These are phyloP conservation scores for Austroboletus niveus DNA, from an alignment of 1,284 basidiomycete genomes.

Conservation along the genomic window DNA sequence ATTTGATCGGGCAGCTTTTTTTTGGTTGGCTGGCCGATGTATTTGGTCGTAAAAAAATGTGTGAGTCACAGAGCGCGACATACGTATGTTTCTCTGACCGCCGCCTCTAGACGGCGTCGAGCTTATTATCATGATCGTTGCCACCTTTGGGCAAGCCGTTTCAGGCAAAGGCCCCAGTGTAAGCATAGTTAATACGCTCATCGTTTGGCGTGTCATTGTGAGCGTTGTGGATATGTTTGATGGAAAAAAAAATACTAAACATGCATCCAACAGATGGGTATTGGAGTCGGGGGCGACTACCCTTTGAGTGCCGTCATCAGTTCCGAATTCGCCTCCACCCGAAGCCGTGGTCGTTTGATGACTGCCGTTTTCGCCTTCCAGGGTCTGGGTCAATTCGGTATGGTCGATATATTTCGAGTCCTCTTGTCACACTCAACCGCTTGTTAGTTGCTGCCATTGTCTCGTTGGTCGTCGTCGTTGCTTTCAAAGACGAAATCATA, in stretches of 20 bases:
- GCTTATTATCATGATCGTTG: constrained; percentile 50
- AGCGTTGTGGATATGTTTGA: constrained; percentile 14
- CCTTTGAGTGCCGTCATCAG: constrained; percentile 46
- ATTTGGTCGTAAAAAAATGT: constrained; percentile 46
- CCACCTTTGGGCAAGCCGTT: constrained; percentile 45
- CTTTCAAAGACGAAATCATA: constrained; percentile 49
- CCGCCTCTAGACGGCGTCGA: constrained; percentile 49
- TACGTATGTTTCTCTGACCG: background rate
- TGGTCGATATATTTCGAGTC: constrained; percentile 24
- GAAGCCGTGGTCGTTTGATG: constrained; percentile 53
- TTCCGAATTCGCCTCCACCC: constrained; percentile 59
- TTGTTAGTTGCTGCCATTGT: constrained; percentile 48
- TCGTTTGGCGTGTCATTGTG: constrained; percentile 50
- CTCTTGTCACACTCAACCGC: constrained; percentile 5
- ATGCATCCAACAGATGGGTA: constrained; percentile 37
- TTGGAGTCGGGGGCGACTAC: constrained; percentile 57
- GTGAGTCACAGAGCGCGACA: background rate
- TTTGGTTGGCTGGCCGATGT: constrained; percentile 55
- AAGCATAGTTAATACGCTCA: constrained; percentile 53
- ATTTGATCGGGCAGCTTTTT: constrained; percentile 54
- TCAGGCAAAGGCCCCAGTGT: constrained; percentile 49
- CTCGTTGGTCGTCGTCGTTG: constrained; percentile 49
- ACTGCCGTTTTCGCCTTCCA: constrained; percentile 51
- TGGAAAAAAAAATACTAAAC: background rate
- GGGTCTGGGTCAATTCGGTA: constrained; percentile 50